Conservation (phyloP, 2,329 filamentous ascomycete species). For the Colletotrichum neosansevieriae region DNA sequence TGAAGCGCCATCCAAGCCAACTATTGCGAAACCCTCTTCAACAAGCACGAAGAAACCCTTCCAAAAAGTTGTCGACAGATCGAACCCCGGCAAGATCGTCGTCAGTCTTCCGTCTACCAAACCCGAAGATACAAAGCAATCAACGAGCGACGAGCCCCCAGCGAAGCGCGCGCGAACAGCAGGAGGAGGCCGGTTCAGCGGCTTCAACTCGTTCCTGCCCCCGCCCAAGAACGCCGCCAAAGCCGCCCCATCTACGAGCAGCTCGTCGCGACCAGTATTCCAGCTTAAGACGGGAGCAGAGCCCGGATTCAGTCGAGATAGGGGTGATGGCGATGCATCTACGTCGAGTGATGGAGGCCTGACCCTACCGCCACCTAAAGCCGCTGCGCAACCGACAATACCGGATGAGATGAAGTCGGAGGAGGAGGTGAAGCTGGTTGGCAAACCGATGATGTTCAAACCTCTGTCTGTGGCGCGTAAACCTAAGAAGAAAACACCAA, state of each 20-base stretch:
- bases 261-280: slow-evolving; percentile 50
- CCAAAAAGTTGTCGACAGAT: slow-evolving; percentile 84
- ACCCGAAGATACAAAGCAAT: slow-evolving; percentile 47
- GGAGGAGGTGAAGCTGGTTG: slow-evolving; percentile 76
- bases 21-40: slow-evolving; percentile 47
- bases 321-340: slow-evolving; percentile 61
- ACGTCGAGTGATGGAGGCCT: slow-evolving; percentile 45
- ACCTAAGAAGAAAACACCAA: slow-evolving; percentile 72
- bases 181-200: slow-evolving; percentile 73
- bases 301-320: slow-evolving; percentile 82
- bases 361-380: slow-evolving; percentile 57
- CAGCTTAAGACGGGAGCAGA: slow-evolving; percentile 86
- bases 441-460: slow-evolving; percentile 88
- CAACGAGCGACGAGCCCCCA: slow-evolving; percentile 66
- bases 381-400: slow-evolving; percentile 59
- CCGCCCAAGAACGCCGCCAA: slow-evolving; percentile 76
- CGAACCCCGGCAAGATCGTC: slow-evolving; percentile 85
- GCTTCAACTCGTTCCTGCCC: slow-evolving; percentile 89
- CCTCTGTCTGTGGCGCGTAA: slow-evolving; percentile 87
- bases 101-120: slow-evolving; percentile 76
- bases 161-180: slow-evolving; percentile 76
- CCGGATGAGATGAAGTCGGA: slow-evolving; percentile 68
- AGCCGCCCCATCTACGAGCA: slow-evolving; percentile 47
- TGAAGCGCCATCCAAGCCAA: slow-evolving; percentile 46
- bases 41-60: slow-evolving; percentile 67